Base-by-base conservation (phyloP, 2,329 filamentous ascomycete genomes). In the Aureobasidium leucospermi region DNA sequence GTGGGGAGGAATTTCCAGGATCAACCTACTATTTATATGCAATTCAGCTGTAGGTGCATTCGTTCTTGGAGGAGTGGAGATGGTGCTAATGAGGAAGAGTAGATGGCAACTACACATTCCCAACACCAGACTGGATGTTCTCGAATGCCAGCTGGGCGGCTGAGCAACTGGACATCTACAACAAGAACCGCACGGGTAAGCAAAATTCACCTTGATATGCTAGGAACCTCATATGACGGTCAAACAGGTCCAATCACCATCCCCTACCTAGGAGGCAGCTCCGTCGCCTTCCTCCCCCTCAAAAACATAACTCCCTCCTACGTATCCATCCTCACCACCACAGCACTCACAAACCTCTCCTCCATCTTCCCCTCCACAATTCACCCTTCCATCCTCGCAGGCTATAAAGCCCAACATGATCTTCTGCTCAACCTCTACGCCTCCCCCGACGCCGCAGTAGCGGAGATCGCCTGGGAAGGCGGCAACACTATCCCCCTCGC, bases 331-430 rank as follows among this genome's bases (percentile, higher is more conserved):
- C 42, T 59, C 5, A 31, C 58, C n/a, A 32, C 38, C 31, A 49
- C 62, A n/a, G 45, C 29, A 15, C 38, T 53, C 34, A 62, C 63
- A 56, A 58, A 63, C 42, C 11, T 63, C 15, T 56, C 60, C 34
- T 38, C 45, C 10, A 62, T 63, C 47, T 61, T 68, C 2, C 64
- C 64, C 3, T 6, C 49, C 15, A 9, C 67, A 4, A 65, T 75
- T 49, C 67, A 74, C 62, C 67, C 70, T 13, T 65, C 80, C 1
- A 70, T 82, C 23, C 66, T 68, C 7, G 66, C 76, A 2, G 78
- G 81, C 66, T 71, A 82, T 16, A 66, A 67, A 6, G 67, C 76
- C 2, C 78, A 82, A 67, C 72, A 79, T 61, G 72, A 78, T 48
- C 68, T 81, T 7, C 71, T 82, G 10, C 80, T 80, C 66, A 66